Percentiles rank a stretch among this genome's conserved stretches.
phyloP scores from a whole-genome alignment of 148 eudicot species.

The Heliosperma pusillum region DNA sequence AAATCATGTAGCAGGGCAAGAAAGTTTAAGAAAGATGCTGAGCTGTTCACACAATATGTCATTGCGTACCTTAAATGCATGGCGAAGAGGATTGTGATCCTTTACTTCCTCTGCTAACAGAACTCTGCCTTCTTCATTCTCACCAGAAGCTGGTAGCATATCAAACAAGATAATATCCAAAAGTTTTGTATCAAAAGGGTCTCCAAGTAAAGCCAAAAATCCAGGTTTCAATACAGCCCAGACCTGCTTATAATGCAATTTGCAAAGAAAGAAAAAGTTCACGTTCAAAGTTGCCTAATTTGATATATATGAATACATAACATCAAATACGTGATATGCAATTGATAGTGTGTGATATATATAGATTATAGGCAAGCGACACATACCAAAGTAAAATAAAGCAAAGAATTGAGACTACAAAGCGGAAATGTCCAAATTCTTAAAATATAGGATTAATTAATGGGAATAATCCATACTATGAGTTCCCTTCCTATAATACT shows the following conservation, averaged over 20 bases:
- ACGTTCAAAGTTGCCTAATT: neutral
- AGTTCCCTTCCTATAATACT: no score
- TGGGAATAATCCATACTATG: no score
- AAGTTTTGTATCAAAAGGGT: conserved; percentile 47
- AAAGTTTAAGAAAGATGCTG: neutral
- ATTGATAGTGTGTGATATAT: neutral
- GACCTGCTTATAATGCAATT: conserved; percentile 49
- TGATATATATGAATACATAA: neutral
- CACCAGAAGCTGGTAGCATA: conserved; percentile 70
- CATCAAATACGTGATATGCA: neutral
- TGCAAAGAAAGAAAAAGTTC: neutral
- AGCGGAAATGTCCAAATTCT: no score
- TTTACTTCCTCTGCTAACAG: conserved; percentile 85
- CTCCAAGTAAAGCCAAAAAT: conserved; percentile 40
- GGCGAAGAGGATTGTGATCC: conserved; percentile 87
- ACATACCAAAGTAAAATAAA: no score
- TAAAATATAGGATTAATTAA: no score
- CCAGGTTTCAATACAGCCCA: conserved; percentile 72
- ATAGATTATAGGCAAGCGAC: no score
- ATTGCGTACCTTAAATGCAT: conserved; percentile 73
- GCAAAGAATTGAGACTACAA: no score
- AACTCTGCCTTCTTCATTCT: conserved; percentile 73
- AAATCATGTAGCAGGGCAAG: no score
- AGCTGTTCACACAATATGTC: neutral
- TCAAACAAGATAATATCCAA: conserved; percentile 49